Evolutionary conservation across 371 early-diverging fungal genomes (phyloP).

Genomic region (Mucor sp.): DNA sequence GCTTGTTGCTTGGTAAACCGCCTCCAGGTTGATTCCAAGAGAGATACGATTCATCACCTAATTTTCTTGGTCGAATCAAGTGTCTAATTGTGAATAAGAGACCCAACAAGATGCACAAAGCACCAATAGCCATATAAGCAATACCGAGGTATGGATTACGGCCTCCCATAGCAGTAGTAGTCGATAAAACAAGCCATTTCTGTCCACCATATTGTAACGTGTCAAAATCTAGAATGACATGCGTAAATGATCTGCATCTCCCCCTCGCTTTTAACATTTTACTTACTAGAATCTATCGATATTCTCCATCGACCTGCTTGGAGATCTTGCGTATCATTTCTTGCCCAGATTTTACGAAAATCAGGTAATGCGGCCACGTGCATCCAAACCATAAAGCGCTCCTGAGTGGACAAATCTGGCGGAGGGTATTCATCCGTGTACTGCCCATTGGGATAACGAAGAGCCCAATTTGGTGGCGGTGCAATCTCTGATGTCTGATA

Average conservation of each 20-base stretch:
- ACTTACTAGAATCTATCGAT: conserved; percentile 68
- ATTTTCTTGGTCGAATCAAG: conserved; percentile 77
- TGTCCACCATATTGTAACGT: conserved; percentile 85
- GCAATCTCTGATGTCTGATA: conserved; percentile 57
- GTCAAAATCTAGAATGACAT: conserved; percentile 67
- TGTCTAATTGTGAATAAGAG: conserved; percentile 83
- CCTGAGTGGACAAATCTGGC: conserved; percentile 71
- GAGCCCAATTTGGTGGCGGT: conserved; percentile 84
- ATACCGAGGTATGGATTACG: conserved; percentile 94
- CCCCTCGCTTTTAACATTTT: background rate
- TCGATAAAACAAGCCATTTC: conserved; percentile 92
- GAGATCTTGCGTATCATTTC: conserved; percentile 61
- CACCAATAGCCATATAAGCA: conserved; percentile 91
- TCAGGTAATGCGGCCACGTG: conserved; percentile 94
- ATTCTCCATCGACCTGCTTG: conserved; percentile 66
- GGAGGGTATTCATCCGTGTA: conserved; percentile 49
- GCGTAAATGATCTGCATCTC: background rate
- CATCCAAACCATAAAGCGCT: conserved; percentile 99
- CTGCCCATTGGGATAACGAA: conserved; percentile 59
- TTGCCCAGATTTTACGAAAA: conserved; percentile 96
- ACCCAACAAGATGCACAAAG: conserved; percentile 82
- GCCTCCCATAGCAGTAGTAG: conserved; percentile 91
- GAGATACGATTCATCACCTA: conserved; percentile 45
- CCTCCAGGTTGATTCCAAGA: conserved; percentile 48
- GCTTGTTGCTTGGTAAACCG: conserved; percentile 32